These are phyloP conservation scores for Staphylotrichum longicolle DNA, from an alignment of 495 filamentous ascomycete species.

Conservation along the genomic window DNA sequence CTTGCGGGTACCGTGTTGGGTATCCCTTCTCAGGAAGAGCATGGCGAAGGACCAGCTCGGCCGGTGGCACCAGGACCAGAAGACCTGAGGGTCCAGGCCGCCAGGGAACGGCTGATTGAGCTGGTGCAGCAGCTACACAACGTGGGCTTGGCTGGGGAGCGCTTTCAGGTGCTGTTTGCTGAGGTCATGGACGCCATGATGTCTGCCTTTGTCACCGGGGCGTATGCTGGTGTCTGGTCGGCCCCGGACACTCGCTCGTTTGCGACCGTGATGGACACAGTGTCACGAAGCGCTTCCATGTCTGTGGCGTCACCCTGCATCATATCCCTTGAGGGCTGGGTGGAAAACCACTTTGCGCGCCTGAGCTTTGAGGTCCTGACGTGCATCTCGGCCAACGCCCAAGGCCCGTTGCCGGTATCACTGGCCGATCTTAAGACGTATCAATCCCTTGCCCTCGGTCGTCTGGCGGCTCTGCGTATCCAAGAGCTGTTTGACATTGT, in stretches of 20 bases:
- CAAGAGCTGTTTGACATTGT: slow-evolving; percentile 86
- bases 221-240: slow-evolving; percentile 60
- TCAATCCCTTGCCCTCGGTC: slow-evolving; percentile 74
- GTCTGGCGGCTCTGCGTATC: slow-evolving; percentile 76
- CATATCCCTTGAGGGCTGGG: slow-evolving; percentile 62
- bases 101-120: slow-evolving; percentile 54
- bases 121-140: slow-evolving; percentile 62
- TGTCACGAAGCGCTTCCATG: slow-evolving; percentile 27
- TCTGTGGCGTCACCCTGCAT: slow-evolving; percentile 55
- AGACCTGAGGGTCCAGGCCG: slow-evolving; percentile 35
- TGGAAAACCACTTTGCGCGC: slow-evolving; percentile 67
- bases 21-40: slow-evolving; percentile 35
- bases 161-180: slow-evolving; percentile 73
- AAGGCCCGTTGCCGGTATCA: slow-evolving; percentile 40
- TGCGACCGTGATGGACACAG: slow-evolving; percentile 23
- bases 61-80: slow-evolving; percentile 25
- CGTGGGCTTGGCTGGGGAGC: slow-evolving; percentile 71
- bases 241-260: slow-evolving; percentile 14
- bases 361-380: slow-evolving; percentile 62
- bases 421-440: slow-evolving; percentile 69
- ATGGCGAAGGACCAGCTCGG: slow-evolving; percentile 19
- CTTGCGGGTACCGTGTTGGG: slow-evolving; percentile 58
- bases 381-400: slow-evolving; percentile 33
- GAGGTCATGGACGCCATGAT: slow-evolving; percentile 69
- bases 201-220: slow-evolving; percentile 59